Conservation (phyloP, 1,284 basidiomycete species). For the Singerocomus inundabilis region DNA sequence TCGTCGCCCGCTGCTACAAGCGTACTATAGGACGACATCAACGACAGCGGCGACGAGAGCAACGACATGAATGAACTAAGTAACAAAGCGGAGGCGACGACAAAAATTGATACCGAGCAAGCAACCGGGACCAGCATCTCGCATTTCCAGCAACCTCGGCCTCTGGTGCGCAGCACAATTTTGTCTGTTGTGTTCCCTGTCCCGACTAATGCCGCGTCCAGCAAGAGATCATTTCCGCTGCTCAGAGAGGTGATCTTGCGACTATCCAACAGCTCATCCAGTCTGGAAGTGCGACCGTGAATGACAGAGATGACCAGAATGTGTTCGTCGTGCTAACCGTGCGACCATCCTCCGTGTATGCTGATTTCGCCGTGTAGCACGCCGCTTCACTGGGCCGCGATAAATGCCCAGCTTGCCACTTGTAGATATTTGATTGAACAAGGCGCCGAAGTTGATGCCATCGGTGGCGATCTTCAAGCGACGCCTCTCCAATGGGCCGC, state of each 20-base stretch:
- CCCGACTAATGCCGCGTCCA: constrained; percentile 12
- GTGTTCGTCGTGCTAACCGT: constrained; percentile 46
- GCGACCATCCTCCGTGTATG: background rate
- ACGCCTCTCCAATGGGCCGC: constrained; percentile 99
- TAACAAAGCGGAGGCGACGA: constrained; percentile 34
- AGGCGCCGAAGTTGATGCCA: constrained; percentile 93
- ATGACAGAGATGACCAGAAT: constrained; percentile 85
- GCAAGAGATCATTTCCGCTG: constrained; percentile 76
- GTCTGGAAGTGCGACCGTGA: constrained; percentile 70
- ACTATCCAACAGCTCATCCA: constrained; percentile 70
- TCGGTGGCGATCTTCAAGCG: constrained; percentile 93
- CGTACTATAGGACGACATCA: constrained; percentile 4
- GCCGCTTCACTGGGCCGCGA: constrained; percentile 95
- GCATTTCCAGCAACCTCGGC: constrained; percentile 24
- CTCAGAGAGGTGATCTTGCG: constrained; percentile 83
- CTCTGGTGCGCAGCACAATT: constrained; percentile 20
- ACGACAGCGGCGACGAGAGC: constrained; percentile 13
- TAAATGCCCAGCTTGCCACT: constrained; percentile 82
- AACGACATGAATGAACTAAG: constrained; percentile 33
- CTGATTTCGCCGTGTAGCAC: constrained; percentile 42
- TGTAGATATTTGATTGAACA: constrained; percentile 84
- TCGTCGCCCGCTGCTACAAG: background rate
- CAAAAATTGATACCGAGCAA: constrained; percentile 30
- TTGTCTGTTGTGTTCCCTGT: background rate
- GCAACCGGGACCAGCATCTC: constrained; percentile 31